Conservation (phyloP, 108 stramenopile species). For the Cyclotella kingstonii region DNA sequence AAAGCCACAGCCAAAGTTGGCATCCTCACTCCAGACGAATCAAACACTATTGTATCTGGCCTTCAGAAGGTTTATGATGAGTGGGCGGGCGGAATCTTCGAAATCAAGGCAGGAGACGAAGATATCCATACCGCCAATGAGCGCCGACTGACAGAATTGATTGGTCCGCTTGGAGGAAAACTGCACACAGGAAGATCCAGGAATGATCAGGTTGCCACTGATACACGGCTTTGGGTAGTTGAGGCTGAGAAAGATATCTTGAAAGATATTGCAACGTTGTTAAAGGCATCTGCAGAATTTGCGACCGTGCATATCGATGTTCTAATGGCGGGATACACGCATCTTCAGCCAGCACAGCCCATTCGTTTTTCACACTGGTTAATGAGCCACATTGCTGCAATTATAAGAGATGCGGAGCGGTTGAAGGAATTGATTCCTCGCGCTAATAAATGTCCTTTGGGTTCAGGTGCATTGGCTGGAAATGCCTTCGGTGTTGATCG, state of each 20-base stretch:
- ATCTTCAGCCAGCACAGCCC: slow-evolving; percentile 98
- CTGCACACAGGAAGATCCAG: slow-evolving; percentile 97
- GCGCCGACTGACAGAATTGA: slow-evolving; percentile 94
- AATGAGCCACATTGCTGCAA: slow-evolving; percentile 90
- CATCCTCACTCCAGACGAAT: slow-evolving; percentile 88
- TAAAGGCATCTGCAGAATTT: slow-evolving; percentile 69
- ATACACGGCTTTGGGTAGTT: slow-evolving; percentile 95
- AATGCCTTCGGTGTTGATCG: slow-evolving; percentile 98
- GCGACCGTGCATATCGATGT: slow-evolving; percentile 87
- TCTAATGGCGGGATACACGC: slow-evolving; percentile 99
- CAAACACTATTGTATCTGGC: slow-evolving; percentile 63
- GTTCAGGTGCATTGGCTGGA: slow-evolving; percentile 96
- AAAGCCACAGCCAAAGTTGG: slow-evolving; percentile 86
- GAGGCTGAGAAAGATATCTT: slow-evolving; percentile 81
- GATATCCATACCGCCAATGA: slow-evolving; percentile 99
- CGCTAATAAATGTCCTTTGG: slow-evolving; percentile 93
- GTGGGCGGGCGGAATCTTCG: slow-evolving; percentile 91
- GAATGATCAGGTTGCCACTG: slow-evolving; percentile 98
- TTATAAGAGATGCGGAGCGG: slow-evolving; percentile 91
- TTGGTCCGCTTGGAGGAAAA: slow-evolving; percentile 93
- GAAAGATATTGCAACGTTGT: slow-evolving; percentile 67
- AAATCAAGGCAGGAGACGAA: slow-evolving; percentile 91
- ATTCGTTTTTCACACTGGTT: slow-evolving; percentile 97
- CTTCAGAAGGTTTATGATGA: slow-evolving; percentile 83
- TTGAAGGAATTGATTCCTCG: slow-evolving; percentile 87